Percentiles rank a stretch among this genome's conserved stretches.
Conservation (phyloP, 2,329 filamentous ascomycete genomes). For the Cladosporium phlei region DNA sequence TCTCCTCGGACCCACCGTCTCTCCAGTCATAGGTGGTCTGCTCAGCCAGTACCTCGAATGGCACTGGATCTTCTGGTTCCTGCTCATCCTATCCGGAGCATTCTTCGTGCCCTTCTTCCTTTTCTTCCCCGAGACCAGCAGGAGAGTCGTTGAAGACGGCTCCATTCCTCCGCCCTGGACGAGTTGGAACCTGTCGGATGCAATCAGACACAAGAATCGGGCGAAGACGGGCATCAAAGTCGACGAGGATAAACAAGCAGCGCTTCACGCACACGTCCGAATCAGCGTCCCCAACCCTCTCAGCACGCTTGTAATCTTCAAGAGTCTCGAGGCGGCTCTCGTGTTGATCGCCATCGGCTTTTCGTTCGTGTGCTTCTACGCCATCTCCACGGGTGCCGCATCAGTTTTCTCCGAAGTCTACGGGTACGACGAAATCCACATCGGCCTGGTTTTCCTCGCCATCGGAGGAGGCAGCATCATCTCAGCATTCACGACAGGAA, state of each 20-base stretch:
- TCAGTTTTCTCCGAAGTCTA: conserved; percentile 36
- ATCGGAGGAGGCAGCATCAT: conserved; percentile 39
- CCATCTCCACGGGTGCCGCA: conserved; percentile 38
- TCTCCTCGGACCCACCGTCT: conserved; percentile 47
- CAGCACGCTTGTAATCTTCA: conserved; percentile 23
- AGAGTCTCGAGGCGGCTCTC: conserved; percentile 33
- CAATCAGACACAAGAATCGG: conserved; percentile 19
- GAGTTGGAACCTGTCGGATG: conserved; percentile 55
- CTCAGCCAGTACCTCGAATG: conserved; percentile 61
- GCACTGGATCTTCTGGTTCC: conserved; percentile 62
- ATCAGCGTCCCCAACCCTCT: conserved; percentile 28
- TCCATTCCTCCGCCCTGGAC: conserved; percentile 54
- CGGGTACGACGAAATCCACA: conserved; percentile 36
- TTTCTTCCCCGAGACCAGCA: conserved; percentile 50
- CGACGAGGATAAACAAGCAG: conserved; percentile 20
- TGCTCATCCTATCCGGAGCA: conserved; percentile 48
- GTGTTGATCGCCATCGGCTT: conserved; percentile 37
- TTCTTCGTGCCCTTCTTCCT: conserved; percentile 54
- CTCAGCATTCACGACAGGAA: conserved; percentile 36
- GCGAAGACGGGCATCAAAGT: conserved; percentile 18
- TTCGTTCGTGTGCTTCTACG: conserved; percentile 40
- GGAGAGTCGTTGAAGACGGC: conserved; percentile 56
- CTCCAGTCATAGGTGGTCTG: conserved; percentile 61
- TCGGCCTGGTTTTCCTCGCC: conserved; percentile 42
- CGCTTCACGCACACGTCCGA: conserved; percentile 22